phyloP scores from a whole-genome alignment of 192 early-diverging fungal species.

The Coemansia erecta region DNA sequence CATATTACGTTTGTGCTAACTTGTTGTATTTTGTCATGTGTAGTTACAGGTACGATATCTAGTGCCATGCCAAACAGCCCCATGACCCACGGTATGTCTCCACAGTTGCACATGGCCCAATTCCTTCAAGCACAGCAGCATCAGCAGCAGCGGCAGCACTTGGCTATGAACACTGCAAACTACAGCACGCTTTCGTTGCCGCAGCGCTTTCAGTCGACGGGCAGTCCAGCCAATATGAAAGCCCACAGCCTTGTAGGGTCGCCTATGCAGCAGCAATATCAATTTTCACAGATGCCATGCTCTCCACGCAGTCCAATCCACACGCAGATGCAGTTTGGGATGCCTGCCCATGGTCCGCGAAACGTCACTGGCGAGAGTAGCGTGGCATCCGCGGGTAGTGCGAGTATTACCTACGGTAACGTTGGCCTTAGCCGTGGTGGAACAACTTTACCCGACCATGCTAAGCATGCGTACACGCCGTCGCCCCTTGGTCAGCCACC shows the following conservation, averaged over 20 bases:
- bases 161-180: background rate
- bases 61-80: too few species aligned
- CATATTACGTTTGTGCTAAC: background rate
- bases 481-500: constrained; percentile 38
- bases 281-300: constrained; percentile 18
- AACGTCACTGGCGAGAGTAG: background rate
- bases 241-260: too few species aligned
- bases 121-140: too few species aligned
- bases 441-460: constrained; percentile 5
- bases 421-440: constrained; percentile 14
- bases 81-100: too few species aligned
- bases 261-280: constrained; percentile 7
- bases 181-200: too few species aligned
- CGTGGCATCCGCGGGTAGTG: background rate
- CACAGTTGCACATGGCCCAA: too few species aligned
- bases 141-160: background rate
- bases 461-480: constrained; percentile 28
- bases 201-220: too few species aligned
- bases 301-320: constrained; percentile 2
- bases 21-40: background rate
- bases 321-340: background rate
- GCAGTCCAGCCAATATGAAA: too few species aligned
- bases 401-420: constrained; percentile 20
- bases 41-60: constrained; percentile 1
- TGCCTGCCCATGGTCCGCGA: background rate